Evolutionary conservation across 2,329 filamentous ascomycete species (phyloP).

Genomic region (Karstenula rhodostoma): DNA sequence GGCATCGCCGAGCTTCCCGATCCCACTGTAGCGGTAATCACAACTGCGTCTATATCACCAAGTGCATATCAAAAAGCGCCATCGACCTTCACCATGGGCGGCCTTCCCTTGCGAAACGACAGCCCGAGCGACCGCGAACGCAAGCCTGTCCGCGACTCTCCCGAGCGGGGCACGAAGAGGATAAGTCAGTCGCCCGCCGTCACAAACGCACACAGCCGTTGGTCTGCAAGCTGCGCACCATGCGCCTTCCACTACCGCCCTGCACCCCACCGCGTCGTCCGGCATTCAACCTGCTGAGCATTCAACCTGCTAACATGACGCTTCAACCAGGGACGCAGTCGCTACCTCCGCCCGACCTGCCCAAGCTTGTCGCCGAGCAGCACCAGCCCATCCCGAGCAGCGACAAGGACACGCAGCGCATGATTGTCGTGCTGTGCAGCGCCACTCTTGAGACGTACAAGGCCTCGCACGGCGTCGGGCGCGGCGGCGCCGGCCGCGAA

Average conservation of each 20-base stretch:
- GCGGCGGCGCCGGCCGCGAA: slow-evolving; percentile 73
- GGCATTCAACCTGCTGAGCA: slow-evolving; percentile 14
- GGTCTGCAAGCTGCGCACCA: not conserved
- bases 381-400: slow-evolving; percentile 81
- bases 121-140: slow-evolving; percentile 32
- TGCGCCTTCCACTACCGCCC: not conserved
- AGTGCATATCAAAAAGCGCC: not conserved
- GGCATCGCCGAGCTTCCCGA: not conserved
- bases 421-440: slow-evolving; percentile 97
- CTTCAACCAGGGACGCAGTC: slow-evolving; percentile 74
- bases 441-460: slow-evolving; percentile 98
- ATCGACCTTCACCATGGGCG: slow-evolving; percentile 23
- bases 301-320: slow-evolving; percentile 35
- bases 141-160: slow-evolving; percentile 40
- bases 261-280: slow-evolving; percentile 13
- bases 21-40: not conserved
- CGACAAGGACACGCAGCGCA: slow-evolving; percentile 88
- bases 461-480: slow-evolving; percentile 75
- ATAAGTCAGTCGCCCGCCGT: slow-evolving; percentile 41
- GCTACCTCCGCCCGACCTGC: slow-evolving; percentile 87
- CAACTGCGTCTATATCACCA: not conserved
- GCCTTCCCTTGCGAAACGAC: slow-evolving; percentile 30
- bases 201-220: not conserved
- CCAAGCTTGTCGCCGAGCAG: slow-evolving; percentile 92
- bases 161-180: slow-evolving; percentile 47